Percentiles rank a stretch among this genome's conserved stretches.
Evolutionary conservation across 2,329 filamentous ascomycete species (phyloP).

Genomic region (Ceratocystis eucalypticola): DNA sequence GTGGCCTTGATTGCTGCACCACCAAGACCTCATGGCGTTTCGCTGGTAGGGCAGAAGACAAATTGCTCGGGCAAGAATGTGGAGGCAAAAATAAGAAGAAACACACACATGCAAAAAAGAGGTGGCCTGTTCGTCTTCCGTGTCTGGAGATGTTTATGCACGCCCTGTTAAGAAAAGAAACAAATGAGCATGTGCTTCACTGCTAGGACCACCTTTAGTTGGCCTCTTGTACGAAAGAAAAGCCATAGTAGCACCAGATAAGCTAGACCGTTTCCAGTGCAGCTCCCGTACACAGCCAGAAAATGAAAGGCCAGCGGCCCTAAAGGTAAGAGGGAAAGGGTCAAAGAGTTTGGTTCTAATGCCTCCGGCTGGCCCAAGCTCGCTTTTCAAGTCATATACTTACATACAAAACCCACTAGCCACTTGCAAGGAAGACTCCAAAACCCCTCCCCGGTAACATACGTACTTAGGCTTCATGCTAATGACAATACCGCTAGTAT

Average conservation of each 20-base stretch:
- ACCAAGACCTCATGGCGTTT: not conserved
- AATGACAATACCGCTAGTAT: not conserved
- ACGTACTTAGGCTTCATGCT: not conserved
- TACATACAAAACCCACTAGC: too few relatives aligned
- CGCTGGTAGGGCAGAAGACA: too few relatives aligned
- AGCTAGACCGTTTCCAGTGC: not conserved
- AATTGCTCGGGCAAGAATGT: too few relatives aligned
- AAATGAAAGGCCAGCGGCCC: not conserved
- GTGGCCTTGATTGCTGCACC: not conserved
- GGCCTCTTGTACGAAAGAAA: not conserved
- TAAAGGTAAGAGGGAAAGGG: not conserved
- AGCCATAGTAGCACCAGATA: not conserved
- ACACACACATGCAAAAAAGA: not conserved
- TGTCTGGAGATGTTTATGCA: slow-evolving; percentile 1
- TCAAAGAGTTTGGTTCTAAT: not conserved
- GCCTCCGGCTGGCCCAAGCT: not conserved
- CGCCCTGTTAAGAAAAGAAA: not conserved
- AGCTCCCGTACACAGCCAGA: not conserved
- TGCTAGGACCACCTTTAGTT: not conserved
- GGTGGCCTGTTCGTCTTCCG: not conserved
- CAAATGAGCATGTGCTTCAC: not conserved
- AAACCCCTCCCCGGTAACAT: too few relatives aligned
- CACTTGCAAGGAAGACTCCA: too few relatives aligned
- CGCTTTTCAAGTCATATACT: too few relatives aligned
- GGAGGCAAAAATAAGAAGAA: not conserved